phyloP scores from a whole-genome alignment of 371 early-diverging fungal species.

The Mortierella sp. region DNA sequence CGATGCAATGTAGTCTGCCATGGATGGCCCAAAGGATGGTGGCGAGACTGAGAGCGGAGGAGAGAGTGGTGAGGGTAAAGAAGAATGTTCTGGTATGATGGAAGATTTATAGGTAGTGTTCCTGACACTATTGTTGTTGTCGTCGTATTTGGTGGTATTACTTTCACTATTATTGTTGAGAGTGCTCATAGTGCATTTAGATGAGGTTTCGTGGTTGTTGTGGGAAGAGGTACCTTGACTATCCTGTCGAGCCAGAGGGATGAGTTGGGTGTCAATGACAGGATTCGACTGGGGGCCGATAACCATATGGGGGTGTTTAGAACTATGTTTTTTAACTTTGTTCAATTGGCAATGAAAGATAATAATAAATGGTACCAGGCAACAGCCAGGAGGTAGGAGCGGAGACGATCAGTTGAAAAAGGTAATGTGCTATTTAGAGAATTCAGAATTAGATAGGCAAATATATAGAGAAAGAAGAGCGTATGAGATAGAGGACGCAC shows the following conservation, averaged over 20 bases:
- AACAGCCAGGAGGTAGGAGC: not conserved
- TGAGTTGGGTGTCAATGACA: constrained; percentile 19
- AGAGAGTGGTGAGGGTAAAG: constrained; percentile 48
- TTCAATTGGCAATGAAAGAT: not conserved
- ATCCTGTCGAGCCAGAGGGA: constrained; percentile 13
- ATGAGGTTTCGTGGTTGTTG: not conserved
- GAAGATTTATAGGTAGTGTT: constrained; percentile 7
- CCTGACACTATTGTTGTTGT: not conserved
- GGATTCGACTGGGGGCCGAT: constrained; percentile 16
- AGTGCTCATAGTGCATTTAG: constrained; percentile 2
- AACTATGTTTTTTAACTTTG: not conserved
- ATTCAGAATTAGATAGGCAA: not conserved
- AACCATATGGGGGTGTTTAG: constrained; percentile 8
- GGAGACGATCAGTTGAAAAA: not conserved
- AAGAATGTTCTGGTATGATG: constrained; percentile 29
- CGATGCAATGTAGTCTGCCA: constrained; percentile 9
- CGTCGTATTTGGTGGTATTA: not conserved
- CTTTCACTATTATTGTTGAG: not conserved
- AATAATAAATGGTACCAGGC: constrained; percentile 1
- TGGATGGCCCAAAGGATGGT: constrained; percentile 20
- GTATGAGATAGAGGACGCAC: not conserved
- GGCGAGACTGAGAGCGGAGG: constrained; percentile 50
- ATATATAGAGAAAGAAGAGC: not conserved
- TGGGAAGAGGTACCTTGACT: constrained; percentile 3
- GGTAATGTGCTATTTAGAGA: not conserved